These are phyloP conservation scores for Lupinus albus DNA, from an alignment of 306 rosid species.

Conservation along the genomic window DNA sequence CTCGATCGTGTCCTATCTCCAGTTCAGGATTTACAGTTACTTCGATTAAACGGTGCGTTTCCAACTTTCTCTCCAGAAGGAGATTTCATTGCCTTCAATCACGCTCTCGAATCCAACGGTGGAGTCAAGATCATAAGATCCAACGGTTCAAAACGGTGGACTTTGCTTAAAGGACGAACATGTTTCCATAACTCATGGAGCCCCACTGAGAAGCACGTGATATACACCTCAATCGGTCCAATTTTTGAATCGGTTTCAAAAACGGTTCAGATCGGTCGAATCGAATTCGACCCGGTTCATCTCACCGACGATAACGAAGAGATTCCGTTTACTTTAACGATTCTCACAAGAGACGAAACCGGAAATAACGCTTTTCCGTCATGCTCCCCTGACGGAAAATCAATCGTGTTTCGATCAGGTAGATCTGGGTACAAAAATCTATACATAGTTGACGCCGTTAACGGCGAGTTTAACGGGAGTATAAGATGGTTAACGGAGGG, in stretches of 20 bases:
- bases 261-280: slow-evolving; percentile 72
- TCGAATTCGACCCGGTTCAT: slow-evolving; percentile 50
- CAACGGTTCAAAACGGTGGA: slow-evolving; percentile 67
- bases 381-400: slow-evolving; percentile 77
- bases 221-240: slow-evolving; percentile 78
- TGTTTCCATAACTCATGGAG: slow-evolving; percentile 78
- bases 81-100: slow-evolving; percentile 63
- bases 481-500: slow-evolving; percentile 72
- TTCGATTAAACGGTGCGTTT: slow-evolving; percentile 65
- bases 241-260: slow-evolving; percentile 53
- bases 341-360: slow-evolving; percentile 56
- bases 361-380: slow-evolving; percentile 86
- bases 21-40: slow-evolving; percentile 44
- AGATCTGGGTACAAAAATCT: slow-evolving; percentile 76
- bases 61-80: slow-evolving; percentile 68
- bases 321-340: slow-evolving; percentile 43
- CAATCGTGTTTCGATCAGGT: slow-evolving; percentile 76
- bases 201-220: slow-evolving; percentile 59
- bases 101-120: not conserved
- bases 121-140: slow-evolving; percentile 54
- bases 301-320: slow-evolving; percentile 49
- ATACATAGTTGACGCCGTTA: slow-evolving; percentile 64
- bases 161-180: slow-evolving; percentile 54
- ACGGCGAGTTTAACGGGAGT: slow-evolving; percentile 64
- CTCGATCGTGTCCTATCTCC: slow-evolving; percentile 60